phyloP scores from a whole-genome alignment of 1,139 yeast species.

The Blastobotrys malaysiensis region DNA sequence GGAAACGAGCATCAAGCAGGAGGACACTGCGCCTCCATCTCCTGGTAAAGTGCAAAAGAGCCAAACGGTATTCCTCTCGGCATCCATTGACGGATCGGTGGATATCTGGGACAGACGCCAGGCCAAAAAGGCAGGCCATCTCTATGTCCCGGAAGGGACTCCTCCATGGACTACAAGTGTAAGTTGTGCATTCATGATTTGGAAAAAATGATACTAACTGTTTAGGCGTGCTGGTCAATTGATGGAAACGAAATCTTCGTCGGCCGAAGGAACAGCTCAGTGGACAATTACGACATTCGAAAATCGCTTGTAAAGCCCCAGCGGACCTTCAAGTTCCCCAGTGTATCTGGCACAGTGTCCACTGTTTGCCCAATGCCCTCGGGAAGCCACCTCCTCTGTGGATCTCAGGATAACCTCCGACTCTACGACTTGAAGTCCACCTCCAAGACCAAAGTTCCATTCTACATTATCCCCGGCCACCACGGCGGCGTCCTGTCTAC shows the following conservation, averaged over 20 bases:
- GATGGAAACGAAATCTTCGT: constrained; percentile 75
- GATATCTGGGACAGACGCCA: constrained; percentile 79
- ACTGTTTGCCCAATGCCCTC: constrained; percentile 79
- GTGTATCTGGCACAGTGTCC: constrained; percentile 88
- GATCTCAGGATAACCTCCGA: constrained; percentile 84
- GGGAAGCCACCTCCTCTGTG: constrained; percentile 72
- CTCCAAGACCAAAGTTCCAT: constrained; percentile 39
- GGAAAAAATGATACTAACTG: constrained; percentile 22
- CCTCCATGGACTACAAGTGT: constrained; percentile 89
- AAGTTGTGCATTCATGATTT: constrained; percentile 9
- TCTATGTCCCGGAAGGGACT: constrained; percentile 57
- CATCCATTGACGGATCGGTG: constrained; percentile 79
- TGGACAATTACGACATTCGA: constrained; percentile 77
- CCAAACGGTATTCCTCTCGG: constrained; percentile 63
- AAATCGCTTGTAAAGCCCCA: constrained; percentile 50
- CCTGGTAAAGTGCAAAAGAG: constrained; percentile 31
- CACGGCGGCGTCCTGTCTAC: constrained; percentile 66
- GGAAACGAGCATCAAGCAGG: constrained; percentile 3
- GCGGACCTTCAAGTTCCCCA: constrained; percentile 67
- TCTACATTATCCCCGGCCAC: constrained; percentile 56
- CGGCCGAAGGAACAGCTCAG: constrained; percentile 84
- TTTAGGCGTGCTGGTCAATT: constrained; percentile 72
- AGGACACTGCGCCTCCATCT: background rate
- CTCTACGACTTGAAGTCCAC: constrained; percentile 66
- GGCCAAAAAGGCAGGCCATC: constrained; percentile 43